Base-by-base conservation (phyloP, 2,329 filamentous ascomycete genomes). In the Xylogone sp. region DNA sequence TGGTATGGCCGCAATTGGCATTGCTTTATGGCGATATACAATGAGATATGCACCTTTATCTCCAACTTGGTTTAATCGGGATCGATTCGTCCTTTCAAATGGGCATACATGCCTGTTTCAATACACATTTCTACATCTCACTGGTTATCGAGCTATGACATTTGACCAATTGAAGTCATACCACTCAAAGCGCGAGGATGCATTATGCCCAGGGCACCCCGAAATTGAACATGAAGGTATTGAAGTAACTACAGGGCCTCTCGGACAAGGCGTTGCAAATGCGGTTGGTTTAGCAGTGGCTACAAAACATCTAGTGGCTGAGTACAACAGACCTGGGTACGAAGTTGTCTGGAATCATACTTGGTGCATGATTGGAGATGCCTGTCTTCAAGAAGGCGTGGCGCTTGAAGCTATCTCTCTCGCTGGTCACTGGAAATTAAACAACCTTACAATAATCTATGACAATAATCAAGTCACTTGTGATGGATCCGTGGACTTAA, bases 391-490 rank as follows among this genome's bases (percentile, higher is more conserved):
- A 55, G 75, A 79, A 57, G 76, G 75, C 20, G 74, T 78, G 3
- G 75, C 63, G 0, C 62, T 75, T 1, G 76, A 79, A 56, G 75
- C 75, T 0, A 71, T 79, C 27, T 72, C 71, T 2, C 66, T 77
- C 13, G 75, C 75, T 10, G 75, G 75, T 1, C 74, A 77, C 54
- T 64, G 69, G 57, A 70, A 69, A 50, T 63, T 79, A 7, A 70
- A 75, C 56, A 79, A 78, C 54, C 60, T 79, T 5, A 71, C 69
- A 1, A 57, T 78, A 9, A 73, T 78, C 20, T 79, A 77, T 51
- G 76, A 79, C 52, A 78, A 79, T 55, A 78, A 79, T 53, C 70
- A 76, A 53, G 67, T 79, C 22, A 76, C 73, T 13, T 78, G 75
- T 55, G 76, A 78, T 51, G 76, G 76, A 3, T 68, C 68, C 2